Percentiles rank a stretch among this genome's conserved stretches.
Conservation (phyloP, 345 rosid species). For the Cardamine chenopodiifolia region DNA sequence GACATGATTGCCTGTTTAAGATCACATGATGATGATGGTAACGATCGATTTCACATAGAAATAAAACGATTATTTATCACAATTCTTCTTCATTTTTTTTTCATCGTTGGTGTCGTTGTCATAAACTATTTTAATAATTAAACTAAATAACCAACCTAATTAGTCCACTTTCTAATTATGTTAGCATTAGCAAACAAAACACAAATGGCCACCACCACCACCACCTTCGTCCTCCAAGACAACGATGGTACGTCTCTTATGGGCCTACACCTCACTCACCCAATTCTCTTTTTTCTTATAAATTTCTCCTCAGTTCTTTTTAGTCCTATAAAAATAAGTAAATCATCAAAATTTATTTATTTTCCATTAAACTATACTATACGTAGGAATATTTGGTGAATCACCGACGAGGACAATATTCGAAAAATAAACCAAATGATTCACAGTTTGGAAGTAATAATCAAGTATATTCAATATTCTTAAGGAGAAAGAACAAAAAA, state of each 20-base stretch:
- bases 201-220: conserved; percentile 40
- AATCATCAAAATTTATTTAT: neutral
- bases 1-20: conserved; percentile 27
- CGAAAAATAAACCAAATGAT: conserved; percentile 25
- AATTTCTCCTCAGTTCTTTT: neutral
- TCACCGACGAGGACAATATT: conserved; percentile 36
- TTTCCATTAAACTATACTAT: neutral
- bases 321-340: neutral
- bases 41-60: conserved; percentile 14
- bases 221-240: conserved; percentile 28
- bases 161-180: conserved; percentile 38
- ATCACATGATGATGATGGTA: conserved; percentile 32
- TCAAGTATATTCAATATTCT: conserved; percentile 9
- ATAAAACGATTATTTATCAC: neutral
- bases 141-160: neutral
- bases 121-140: neutral
- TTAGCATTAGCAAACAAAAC: conserved; percentile 32
- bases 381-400: conserved; percentile 36
- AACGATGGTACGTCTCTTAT: conserved; percentile 41
- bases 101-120: neutral
- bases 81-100: neutral
- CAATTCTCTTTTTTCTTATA: neutral
- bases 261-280: conserved; percentile 39
- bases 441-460: no score
- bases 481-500: neutral